These are phyloP conservation scores for Grosmannia huntii DNA, from an alignment of 2,329 filamentous ascomycete species.

Conservation along the genomic window DNA sequence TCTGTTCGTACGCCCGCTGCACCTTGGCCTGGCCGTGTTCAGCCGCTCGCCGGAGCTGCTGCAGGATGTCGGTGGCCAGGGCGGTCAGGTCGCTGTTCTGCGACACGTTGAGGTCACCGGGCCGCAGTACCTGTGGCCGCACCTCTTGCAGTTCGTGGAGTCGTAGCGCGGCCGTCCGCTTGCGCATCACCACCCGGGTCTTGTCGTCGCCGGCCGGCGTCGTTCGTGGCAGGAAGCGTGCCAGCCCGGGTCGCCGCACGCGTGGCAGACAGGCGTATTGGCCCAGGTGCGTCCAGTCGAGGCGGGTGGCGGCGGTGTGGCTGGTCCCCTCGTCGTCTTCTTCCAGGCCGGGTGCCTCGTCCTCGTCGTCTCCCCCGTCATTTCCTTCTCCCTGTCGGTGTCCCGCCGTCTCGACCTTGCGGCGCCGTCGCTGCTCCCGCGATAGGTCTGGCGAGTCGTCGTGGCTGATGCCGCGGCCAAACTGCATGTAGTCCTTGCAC, in stretches of 20 bases:
- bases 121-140: constrained; percentile 63
- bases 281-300: constrained; percentile 81
- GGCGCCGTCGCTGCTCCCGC: constrained; percentile 33
- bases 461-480: constrained; percentile 42
- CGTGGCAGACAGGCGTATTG: constrained; percentile 61
- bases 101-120: constrained; percentile 60
- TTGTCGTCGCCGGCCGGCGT: constrained; percentile 66
- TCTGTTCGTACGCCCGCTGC: constrained; percentile 21
- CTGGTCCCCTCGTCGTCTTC: constrained; percentile 45
- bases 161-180: constrained; percentile 58
- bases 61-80: constrained; percentile 59
- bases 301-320: constrained; percentile 57
- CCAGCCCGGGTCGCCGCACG: constrained; percentile 61
- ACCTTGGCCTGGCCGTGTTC: constrained; percentile 33
- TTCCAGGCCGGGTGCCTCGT: background rate
- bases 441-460: constrained; percentile 38
- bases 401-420: constrained; percentile 27
- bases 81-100: constrained; percentile 69
- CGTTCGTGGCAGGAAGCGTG: constrained; percentile 68
- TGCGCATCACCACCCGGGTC: constrained; percentile 48
- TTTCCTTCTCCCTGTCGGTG: constrained; percentile 22
- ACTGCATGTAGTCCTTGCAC: constrained; percentile 76
- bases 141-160: constrained; percentile 57
- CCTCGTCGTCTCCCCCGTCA: constrained; percentile 43
- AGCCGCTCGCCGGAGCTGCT: constrained; percentile 41